Conservation (phyloP, 805 yeast species). For the Lipomyces orientalis region DNA sequence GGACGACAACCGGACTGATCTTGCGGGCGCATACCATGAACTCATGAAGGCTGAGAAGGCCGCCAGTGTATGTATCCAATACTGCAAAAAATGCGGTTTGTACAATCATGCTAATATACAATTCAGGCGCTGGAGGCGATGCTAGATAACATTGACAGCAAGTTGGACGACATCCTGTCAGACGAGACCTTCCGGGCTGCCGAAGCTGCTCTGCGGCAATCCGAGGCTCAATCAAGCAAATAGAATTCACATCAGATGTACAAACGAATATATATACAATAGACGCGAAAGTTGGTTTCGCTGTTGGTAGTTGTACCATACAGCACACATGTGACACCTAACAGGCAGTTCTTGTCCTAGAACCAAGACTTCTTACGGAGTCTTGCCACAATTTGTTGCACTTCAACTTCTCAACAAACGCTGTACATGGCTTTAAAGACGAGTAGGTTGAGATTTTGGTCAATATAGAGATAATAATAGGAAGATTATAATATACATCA, state of each 20-base stretch:
- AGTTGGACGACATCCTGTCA: conserved; percentile 31
- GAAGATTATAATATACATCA: background rate
- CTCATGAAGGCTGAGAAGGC: conserved; percentile 37
- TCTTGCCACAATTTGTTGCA: no score
- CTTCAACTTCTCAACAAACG: no score
- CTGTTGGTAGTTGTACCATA: background rate
- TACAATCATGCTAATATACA: background rate
- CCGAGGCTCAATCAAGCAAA: conserved; percentile 10
- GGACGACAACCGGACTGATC: conserved; percentile 15
- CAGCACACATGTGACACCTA: background rate
- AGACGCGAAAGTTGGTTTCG: no score
- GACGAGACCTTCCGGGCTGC: conserved; percentile 34
- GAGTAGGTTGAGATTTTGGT: background rate
- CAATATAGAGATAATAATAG: background rate
- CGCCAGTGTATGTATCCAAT: conserved; percentile 24
- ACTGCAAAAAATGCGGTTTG: background rate
- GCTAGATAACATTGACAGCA: conserved; percentile 35
- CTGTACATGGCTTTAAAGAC: background rate
- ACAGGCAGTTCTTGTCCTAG: background rate
- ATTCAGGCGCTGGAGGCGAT: conserved; percentile 31
- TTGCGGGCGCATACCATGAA: conserved; percentile 35
- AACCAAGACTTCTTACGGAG: background rate
- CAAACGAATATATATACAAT: background rate
- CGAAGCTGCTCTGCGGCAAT: conserved; percentile 29
- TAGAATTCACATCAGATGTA: background rate